phyloP scores from a whole-genome alignment of 345 rosid species.

The Populus simonii region DNA sequence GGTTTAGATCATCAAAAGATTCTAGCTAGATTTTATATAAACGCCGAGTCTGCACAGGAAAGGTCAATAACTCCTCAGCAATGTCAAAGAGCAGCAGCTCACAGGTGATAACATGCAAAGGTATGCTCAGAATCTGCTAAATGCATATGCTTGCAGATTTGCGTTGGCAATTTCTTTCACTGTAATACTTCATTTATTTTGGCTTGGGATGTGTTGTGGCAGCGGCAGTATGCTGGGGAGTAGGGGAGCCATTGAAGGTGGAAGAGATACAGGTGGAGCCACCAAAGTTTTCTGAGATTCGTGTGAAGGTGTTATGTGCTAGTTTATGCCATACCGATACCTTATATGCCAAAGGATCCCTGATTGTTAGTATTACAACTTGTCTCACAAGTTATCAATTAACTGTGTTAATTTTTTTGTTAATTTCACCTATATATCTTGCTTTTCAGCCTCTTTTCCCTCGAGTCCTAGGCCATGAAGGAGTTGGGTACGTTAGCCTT shows the following conservation, averaged over 20 bases:
- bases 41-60: too few species aligned
- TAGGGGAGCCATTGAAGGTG: conserved; percentile 41
- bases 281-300: conserved; percentile 53
- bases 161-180: not conserved
- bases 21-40: too few species aligned
- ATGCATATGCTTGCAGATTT: too few species aligned
- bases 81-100: conserved; percentile 6
- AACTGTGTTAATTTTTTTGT: too few species aligned
- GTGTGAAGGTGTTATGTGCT: conserved; percentile 56
- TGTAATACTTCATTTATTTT: not conserved
- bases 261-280: conserved; percentile 62
- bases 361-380: conserved; percentile 20
- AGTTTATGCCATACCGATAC: conserved; percentile 63
- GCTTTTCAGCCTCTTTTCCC: conserved; percentile 49
- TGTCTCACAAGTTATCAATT: too few species aligned
- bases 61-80: not conserved
- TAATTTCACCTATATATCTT: too few species aligned
- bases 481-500: too few species aligned
- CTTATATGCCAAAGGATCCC: conserved; percentile 21
- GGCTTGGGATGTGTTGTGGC: not conserved
- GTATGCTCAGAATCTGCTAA: not conserved
- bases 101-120: conserved; percentile 9
- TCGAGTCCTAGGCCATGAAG: conserved; percentile 47
- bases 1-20: too few species aligned
- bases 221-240: conserved; percentile 56